These are phyloP conservation scores for Lentinula sp. DNA, from an alignment of 768 basidiomycete genomes.

Conservation along the genomic window DNA sequence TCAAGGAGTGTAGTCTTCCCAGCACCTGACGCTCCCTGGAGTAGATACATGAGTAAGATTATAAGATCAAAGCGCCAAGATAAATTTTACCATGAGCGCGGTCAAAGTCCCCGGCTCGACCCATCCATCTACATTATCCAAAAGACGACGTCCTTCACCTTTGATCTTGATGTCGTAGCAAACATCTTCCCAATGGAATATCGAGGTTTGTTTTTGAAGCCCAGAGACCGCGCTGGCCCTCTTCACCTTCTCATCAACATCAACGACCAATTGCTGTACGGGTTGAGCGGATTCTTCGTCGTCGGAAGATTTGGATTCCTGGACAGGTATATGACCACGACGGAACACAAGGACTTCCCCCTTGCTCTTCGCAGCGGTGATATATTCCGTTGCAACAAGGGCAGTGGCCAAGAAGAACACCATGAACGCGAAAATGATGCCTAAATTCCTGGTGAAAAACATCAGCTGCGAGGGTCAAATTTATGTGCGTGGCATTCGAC, in stretches of 20 bases:
- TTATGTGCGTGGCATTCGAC: background rate
- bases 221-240: conserved; percentile 10
- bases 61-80: background rate
- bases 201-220: conserved; percentile 10
- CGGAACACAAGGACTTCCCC: conserved; percentile 23
- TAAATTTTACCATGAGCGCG: conserved; percentile 39
- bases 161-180: conserved; percentile 31
- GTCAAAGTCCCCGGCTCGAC: conserved; percentile 46
- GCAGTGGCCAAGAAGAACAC: conserved; percentile 28
- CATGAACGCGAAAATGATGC: conserved; percentile 40
- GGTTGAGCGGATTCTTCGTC: conserved; percentile 26
- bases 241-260: conserved; percentile 13
- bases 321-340: conserved; percentile 17
- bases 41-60: background rate
- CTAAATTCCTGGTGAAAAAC: conserved; percentile 20
- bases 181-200: conserved; percentile 42
- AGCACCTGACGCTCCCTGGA: conserved; percentile 11
- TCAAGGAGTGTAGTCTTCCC: conserved; percentile 35
- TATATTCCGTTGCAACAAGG: conserved; percentile 29
- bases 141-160: conserved; percentile 19
- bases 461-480: background rate
- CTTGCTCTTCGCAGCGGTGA: conserved; percentile 20
- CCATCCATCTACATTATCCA: conserved; percentile 42
- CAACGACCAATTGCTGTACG: conserved; percentile 9
- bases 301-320: conserved; percentile 8